These are phyloP conservation scores for Strobilomyces confusus DNA, from an alignment of 768 basidiomycete genomes.

Conservation along the genomic window DNA sequence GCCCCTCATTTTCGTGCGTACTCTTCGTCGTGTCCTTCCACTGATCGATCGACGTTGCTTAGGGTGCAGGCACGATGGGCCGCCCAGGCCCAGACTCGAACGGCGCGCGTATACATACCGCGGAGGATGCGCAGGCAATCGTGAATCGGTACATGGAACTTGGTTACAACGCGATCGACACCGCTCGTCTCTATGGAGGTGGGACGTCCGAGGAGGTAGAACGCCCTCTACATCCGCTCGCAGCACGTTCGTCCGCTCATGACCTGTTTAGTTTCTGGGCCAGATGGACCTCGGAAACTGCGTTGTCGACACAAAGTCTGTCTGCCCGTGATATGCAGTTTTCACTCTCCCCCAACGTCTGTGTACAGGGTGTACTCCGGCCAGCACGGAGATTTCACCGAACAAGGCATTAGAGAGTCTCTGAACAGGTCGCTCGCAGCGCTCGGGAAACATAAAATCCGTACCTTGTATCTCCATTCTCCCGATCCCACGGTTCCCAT, in stretches of 20 bases:
- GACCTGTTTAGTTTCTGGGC: slow-evolving; percentile 15
- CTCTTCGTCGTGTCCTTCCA: background rate
- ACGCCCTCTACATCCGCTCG: background rate
- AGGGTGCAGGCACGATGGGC: slow-evolving; percentile 25
- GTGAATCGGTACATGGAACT: slow-evolving; percentile 11
- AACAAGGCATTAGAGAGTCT: slow-evolving; percentile 9
- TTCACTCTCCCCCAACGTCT: background rate
- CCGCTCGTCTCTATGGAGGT: slow-evolving; percentile 20
- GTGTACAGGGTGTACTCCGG: slow-evolving; percentile 6
- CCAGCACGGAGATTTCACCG: slow-evolving; percentile 5
- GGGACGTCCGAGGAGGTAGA: slow-evolving; percentile 24
- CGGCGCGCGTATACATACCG: slow-evolving; percentile 19
- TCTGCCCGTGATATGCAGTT: too few relatives aligned
- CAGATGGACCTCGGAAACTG: slow-evolving; percentile 13
- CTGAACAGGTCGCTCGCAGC: slow-evolving; percentile 10
- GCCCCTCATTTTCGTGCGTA: slow-evolving; percentile 12
- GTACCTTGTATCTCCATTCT: slow-evolving; percentile 40
- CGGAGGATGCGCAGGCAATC: slow-evolving; percentile 12
- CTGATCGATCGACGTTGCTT: background rate
- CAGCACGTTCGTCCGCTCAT: background rate
- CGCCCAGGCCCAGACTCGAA: slow-evolving; percentile 14
- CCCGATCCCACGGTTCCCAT: slow-evolving; percentile 43
- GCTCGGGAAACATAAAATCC: slow-evolving; percentile 13
- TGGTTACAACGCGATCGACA: slow-evolving; percentile 21
- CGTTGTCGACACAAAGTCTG: slow-evolving; percentile 19